phyloP scores from a whole-genome alignment of 768 basidiomycete species.

The Coprinellus aureogranulatus region DNA sequence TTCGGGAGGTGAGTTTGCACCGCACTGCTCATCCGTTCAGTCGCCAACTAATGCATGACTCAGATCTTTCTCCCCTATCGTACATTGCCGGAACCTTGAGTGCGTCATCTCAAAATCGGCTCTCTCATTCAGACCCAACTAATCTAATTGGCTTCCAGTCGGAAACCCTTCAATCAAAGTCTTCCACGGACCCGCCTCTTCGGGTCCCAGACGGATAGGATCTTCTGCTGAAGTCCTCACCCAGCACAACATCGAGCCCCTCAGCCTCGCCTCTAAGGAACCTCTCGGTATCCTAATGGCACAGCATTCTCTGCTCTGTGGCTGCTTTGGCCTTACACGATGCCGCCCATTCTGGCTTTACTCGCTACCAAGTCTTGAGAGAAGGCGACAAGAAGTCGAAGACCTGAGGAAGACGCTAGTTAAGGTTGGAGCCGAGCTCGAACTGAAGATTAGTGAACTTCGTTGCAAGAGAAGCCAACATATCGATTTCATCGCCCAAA shows the following conservation, averaged over 20 bases:
- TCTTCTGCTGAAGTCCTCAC: slow-evolving; percentile 52
- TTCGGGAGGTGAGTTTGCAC: slow-evolving; percentile 54
- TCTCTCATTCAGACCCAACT: neutral
- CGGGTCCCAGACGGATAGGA: slow-evolving; percentile 48
- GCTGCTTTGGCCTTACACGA: slow-evolving; percentile 71
- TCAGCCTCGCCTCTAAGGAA: slow-evolving; percentile 63
- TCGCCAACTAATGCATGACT: neutral
- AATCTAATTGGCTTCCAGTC: slow-evolving; percentile 17
- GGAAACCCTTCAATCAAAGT: slow-evolving; percentile 66
- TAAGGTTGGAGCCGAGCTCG: no score
- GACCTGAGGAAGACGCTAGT: no score
- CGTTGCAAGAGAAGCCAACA: neutral
- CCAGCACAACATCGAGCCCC: slow-evolving; percentile 53
- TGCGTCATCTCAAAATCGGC: slow-evolving; percentile 17
- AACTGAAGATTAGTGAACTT: neutral
- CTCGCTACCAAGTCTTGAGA: no score
- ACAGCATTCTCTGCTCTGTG: slow-evolving; percentile 73
- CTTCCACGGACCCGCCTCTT: slow-evolving; percentile 52
- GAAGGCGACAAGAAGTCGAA: no score
- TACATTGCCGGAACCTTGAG: slow-evolving; percentile 69
- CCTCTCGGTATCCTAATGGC: slow-evolving; percentile 73
- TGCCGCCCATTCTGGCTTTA: slow-evolving; percentile 57
- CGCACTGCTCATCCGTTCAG: neutral
- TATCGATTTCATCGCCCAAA: neutral
- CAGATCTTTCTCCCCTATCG: slow-evolving; percentile 51